Percentiles rank a stretch among this genome's conserved stretches.
These are phyloP conservation scores for Ophiostoma triangulosporum DNA, from an alignment of 2,329 filamentous ascomycete species.

Conservation along the genomic window DNA sequence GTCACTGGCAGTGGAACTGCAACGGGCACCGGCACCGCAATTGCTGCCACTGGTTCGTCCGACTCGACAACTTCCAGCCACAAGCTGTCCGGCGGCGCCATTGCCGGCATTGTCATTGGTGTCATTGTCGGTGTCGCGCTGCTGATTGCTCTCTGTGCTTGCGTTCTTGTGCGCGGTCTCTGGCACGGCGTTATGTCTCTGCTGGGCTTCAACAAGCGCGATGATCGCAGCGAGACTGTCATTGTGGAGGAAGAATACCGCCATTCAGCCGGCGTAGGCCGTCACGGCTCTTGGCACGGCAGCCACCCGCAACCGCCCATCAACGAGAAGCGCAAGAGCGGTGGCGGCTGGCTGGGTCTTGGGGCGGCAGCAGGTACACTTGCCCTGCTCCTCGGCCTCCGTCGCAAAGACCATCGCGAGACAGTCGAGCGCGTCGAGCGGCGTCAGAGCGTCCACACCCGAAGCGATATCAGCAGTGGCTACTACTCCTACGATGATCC, in stretches of 20 bases:
- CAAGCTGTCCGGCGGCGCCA: slow-evolving; percentile 54
- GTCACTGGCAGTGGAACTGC: slow-evolving; percentile 40
- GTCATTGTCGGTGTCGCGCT: slow-evolving; percentile 53
- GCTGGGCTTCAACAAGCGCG: slow-evolving; percentile 45
- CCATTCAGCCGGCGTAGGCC: slow-evolving; percentile 33
- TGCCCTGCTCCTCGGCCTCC: slow-evolving; percentile 39
- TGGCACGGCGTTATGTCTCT: slow-evolving; percentile 46
- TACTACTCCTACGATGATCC: slow-evolving; percentile 36
- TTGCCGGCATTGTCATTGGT: slow-evolving; percentile 70
- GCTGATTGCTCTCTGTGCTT: slow-evolving; percentile 59
- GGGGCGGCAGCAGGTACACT: slow-evolving; percentile 38
- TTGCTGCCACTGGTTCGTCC: slow-evolving; percentile 21
- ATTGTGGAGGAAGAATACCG: slow-evolving; percentile 47
- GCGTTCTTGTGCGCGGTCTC: slow-evolving; percentile 51
- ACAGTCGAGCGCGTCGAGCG: slow-evolving; percentile 29
- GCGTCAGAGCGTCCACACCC: slow-evolving; percentile 25
- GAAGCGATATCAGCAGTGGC: slow-evolving; percentile 35
- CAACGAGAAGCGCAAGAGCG: slow-evolving; percentile 37
- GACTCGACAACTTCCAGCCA: slow-evolving; percentile 19
- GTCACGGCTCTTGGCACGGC: slow-evolving; percentile 44
- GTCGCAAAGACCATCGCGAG: slow-evolving; percentile 33
- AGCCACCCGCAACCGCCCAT: slow-evolving; percentile 21
- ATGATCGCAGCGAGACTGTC: slow-evolving; percentile 33
- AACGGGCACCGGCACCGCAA: slow-evolving; percentile 35
- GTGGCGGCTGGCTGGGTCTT: slow-evolving; percentile 39